Conservation (phyloP, 2,329 filamentous ascomycete genomes). For the Penicillium sp. region DNA sequence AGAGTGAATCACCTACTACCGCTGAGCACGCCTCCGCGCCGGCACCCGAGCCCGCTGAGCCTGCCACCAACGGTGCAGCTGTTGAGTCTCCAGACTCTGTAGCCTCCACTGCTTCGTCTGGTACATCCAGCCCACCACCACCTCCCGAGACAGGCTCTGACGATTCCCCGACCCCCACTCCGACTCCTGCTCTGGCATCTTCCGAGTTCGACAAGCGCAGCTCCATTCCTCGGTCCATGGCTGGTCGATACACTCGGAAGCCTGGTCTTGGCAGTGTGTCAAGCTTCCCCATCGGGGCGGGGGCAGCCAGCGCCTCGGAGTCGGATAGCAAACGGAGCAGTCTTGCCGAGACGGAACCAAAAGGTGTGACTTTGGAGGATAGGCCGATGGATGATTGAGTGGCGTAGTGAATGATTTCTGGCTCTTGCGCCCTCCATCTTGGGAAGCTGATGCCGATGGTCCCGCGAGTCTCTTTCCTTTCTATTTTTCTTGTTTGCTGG, state of each 20-base stretch:
- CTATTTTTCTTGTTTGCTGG: too few species aligned
- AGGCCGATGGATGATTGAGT: constrained; percentile 68
- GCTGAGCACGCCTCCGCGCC: constrained; percentile 27
- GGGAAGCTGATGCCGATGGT: too few species aligned
- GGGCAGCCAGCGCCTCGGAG: constrained; percentile 13
- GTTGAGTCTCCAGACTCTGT: constrained; percentile 27
- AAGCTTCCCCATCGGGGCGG: constrained; percentile 24
- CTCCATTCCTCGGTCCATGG: constrained; percentile 52
- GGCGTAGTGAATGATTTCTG: too few species aligned
- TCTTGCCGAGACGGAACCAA: constrained; percentile 35
- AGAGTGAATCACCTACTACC: constrained; percentile 42
- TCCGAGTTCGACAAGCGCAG: constrained; percentile 55
- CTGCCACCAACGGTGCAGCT: constrained; percentile 39
- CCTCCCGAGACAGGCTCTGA: constrained; percentile 27
- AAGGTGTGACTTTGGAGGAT: constrained; percentile 63
- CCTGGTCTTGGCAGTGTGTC: constrained; percentile 43
- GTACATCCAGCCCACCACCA: constrained; percentile 25
- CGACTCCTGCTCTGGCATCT: constrained; percentile 22
- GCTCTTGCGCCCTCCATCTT: too few species aligned
- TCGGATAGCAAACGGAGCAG: constrained; percentile 31
- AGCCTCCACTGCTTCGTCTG: constrained; percentile 22
- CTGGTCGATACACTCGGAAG: constrained; percentile 45
- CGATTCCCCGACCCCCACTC: constrained; percentile 31
- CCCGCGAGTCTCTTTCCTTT: too few species aligned
- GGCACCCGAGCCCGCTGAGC: constrained; percentile 23